Percentiles rank a stretch among this genome's conserved stretches.
phyloP scores from a whole-genome alignment of 768 basidiomycete species.

The Coprinopsis sp. region DNA sequence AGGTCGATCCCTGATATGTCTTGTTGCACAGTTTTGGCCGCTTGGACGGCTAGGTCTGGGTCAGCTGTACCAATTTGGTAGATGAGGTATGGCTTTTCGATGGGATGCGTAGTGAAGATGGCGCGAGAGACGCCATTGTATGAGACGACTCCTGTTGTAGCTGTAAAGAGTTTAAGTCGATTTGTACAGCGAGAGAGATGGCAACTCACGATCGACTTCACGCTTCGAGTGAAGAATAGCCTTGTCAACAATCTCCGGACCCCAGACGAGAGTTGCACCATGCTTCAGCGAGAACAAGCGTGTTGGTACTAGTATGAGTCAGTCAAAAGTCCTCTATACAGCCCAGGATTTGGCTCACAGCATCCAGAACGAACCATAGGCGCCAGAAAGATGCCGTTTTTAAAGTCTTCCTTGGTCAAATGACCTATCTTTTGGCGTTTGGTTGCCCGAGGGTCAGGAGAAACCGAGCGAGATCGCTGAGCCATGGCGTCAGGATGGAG shows the following conservation, averaged over 20 bases:
- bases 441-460: conserved; percentile 40
- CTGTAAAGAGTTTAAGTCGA: conserved; percentile 32
- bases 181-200: neutral
- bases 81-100: conserved; percentile 92
- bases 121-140: conserved; percentile 81
- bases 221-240: conserved; percentile 86
- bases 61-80: conserved; percentile 93
- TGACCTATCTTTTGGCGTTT: conserved; percentile 58
- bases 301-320: conserved; percentile 60
- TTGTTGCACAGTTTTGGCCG: conserved; percentile 77
- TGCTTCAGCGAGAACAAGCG: conserved; percentile 85
- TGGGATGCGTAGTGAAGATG: conserved; percentile 88
- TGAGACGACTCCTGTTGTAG: conserved; percentile 78
- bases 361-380: conserved; percentile 98
- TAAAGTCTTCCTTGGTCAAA: conserved; percentile 71
- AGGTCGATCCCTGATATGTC: conserved; percentile 95
- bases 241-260: conserved; percentile 94
- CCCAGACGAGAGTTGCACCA: conserved; percentile 93
- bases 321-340: conserved; percentile 10
- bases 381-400: conserved; percentile 88
- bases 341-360: conserved; percentile 43
- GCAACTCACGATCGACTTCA: conserved; percentile 77
- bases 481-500: conserved; percentile 34
- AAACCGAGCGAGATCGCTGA: conserved; percentile 46
- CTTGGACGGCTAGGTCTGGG: conserved; percentile 88